Evolutionary conservation across 164 flowering plant species (phyloP), one percentile per base, ranked within the genome.

Genomic region (Euptelea pleiosperma): DNA sequence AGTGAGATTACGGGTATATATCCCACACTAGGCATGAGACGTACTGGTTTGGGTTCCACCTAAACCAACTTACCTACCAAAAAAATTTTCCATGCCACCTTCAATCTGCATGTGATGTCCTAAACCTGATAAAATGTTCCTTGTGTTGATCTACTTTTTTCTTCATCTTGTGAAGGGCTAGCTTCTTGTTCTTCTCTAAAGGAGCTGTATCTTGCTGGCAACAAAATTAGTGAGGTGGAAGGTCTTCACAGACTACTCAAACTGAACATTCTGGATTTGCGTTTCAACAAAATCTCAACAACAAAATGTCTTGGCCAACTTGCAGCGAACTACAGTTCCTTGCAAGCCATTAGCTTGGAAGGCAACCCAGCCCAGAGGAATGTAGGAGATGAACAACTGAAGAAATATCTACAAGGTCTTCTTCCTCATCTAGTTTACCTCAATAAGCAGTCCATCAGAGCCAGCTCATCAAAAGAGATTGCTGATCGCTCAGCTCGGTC

Each of bases 301-400:
- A 70, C 94, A 44, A 89, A 89, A 70, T 76, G 86, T 58, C 90
- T 92, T 0, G 97, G 94, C 31, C 98, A 87, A 59, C 96, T 89
- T 50, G 97, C 98, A 42, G 91, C 98, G 15, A 89, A 92, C 72
- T 89, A 85, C 79, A 82, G 69, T 49, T 92, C 93, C 49, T 66
- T 89, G 47, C 97, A 89, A 62, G 89, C 88, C 34, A 82, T 92
- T 43, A 86, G 88, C 78, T 63, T 92, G 72, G 98, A 89, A 75
- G 98, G 98, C 46, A 92, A 92, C 65, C 98, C 97, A 4, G 89
- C 97, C 10, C 98, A 92, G 77, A 86, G 78, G 57, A 89, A 92
- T 58, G 89, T 89, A 0, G 97, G 98, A 47, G 91, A 92, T 53
- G 97, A 92, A 30, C 97, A 87, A 48, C 70, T 92, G 47, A 87